Evolutionary conservation across 192 early-diverging fungal species (phyloP), one percentile per base, ranked within the genome.

Genomic region (Rhizoclosmatium globosum): DNA sequence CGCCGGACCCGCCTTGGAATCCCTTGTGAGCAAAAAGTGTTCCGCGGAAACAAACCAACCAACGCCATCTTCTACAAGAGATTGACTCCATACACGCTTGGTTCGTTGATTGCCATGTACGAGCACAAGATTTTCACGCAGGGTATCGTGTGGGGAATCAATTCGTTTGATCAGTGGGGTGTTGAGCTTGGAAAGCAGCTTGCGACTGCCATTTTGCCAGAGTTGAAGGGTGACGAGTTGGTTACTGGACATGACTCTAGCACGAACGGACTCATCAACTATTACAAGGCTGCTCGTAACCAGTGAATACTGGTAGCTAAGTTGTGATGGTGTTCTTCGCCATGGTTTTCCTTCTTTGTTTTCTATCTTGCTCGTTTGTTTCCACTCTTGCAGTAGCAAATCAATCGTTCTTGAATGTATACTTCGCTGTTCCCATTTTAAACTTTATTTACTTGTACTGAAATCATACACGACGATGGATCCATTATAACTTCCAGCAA

Each of bases 91-190:
- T 90, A 89, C 47, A 95, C 94, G 3, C 88, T 99, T 2, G 98
- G 98, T 23, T 86, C 90, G n/a, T 82, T 99, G 78, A 94, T 99
- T 86, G 95, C 97, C 31, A 81, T 99, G 84, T 99, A 99, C 81
- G 98, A 99, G 88, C 98, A 99, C 92, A 99, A 99, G 92, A 99
- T 99, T 82, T 99, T 99, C 83, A 94, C 94, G 17, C 98, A 99
- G 86, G 97, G 98, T 65, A 93, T 95, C 44, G 92, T 99, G 78
- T 99, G 97, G 97, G 89, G 94, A 83, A 94, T 99, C 85, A 99
- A 99, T 90, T 95, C 94, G 47, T 98, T 94, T 81, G 96, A 98
- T 79, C 66, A 89, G 85, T 91, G 90, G 90, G 90, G 90, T 72
- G 98, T 99, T 64, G 98, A 99, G 86, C 92, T 98, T 50, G 98